phyloP scores from a whole-genome alignment of 108 stramenopile genomes.

The Cylindrotheca closterium region DNA sequence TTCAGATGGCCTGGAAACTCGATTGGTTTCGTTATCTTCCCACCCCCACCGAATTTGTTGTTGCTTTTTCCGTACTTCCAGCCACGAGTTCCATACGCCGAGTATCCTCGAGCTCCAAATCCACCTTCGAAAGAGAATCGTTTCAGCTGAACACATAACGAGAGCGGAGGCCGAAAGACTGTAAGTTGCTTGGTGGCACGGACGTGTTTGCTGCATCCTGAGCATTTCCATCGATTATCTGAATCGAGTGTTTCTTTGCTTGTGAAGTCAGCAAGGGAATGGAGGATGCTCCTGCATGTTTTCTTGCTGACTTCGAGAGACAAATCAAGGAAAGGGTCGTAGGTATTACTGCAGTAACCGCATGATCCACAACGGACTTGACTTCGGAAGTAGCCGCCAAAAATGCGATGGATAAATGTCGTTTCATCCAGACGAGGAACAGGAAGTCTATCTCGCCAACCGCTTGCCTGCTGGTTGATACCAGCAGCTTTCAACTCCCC shows the following conservation, averaged over 20 bases:
- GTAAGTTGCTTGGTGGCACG: constrained; percentile 78
- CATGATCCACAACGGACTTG: constrained; percentile 87
- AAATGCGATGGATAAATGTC: constrained; percentile 87
- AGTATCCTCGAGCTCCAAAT: constrained; percentile 22
- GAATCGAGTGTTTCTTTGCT: constrained; percentile 84
- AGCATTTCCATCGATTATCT: constrained; percentile 92
- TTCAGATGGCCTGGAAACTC: constrained; percentile 68
- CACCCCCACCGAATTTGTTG: constrained; percentile 30
- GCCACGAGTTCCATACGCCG: constrained; percentile 25
- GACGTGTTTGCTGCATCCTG: constrained; percentile 77
- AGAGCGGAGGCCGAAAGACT: constrained; percentile 82
- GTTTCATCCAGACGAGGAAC: constrained; percentile 88
- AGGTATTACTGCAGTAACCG: constrained; percentile 85
- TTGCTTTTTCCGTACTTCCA: constrained; percentile 26
- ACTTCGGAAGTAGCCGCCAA: constrained; percentile 91
- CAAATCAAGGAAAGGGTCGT: constrained; percentile 95
- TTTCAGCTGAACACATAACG: constrained; percentile 94
- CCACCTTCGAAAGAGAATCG: constrained; percentile 80
- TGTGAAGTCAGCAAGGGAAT: constrained; percentile 79
- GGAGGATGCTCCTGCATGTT: constrained; percentile 56
- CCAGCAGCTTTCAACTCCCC: constrained; percentile 78
- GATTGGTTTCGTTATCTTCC: constrained; percentile 75
- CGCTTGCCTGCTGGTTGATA: constrained; percentile 70
- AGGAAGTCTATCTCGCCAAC: constrained; percentile 80
- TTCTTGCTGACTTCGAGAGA: constrained; percentile 86